These are phyloP conservation scores for Cornus florida DNA, from an alignment of 148 eudicot species.

Conservation along the genomic window DNA sequence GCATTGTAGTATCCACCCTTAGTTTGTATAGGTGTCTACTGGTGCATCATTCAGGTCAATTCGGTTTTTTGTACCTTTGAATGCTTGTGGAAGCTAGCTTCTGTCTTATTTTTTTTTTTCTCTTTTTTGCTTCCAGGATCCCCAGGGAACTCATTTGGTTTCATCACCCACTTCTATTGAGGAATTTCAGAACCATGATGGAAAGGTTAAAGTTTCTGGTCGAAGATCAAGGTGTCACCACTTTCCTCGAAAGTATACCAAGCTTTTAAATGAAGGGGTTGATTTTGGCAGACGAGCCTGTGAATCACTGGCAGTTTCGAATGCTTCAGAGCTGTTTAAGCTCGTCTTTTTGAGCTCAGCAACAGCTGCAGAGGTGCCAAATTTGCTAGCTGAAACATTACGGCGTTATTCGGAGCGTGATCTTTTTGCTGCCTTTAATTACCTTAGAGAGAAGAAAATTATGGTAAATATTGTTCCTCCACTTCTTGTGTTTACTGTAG, in stretches of 20 bases:
- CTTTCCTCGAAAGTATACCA: conserved; percentile 60
- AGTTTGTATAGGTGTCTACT: conserved; percentile 2
- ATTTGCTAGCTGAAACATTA: conserved; percentile 79
- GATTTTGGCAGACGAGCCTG: conserved; percentile 35
- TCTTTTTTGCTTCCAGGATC: conserved; percentile 36
- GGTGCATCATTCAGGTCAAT: not conserved
- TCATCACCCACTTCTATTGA: conserved; percentile 30
- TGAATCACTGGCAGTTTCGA: conserved; percentile 79
- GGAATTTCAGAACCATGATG: conserved; percentile 35
- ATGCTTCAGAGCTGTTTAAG: conserved; percentile 92
- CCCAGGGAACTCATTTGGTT: conserved; percentile 14
- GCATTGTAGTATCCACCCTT: not conserved
- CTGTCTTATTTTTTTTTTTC: not conserved
- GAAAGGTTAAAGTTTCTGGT: conserved; percentile 31
- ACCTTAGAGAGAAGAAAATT: conserved; percentile 78
- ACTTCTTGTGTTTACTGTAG: conserved; percentile 10
- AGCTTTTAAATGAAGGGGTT: conserved; percentile 52
- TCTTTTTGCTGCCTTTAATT: conserved; percentile 89
- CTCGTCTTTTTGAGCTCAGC: conserved; percentile 82
- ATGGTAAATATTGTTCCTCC: conserved; percentile 52
- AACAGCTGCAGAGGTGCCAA: conserved; percentile 63
- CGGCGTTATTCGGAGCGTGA: conserved; percentile 93
- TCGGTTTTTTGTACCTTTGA: not conserved
- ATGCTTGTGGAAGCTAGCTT: not conserved
- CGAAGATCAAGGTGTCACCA: conserved; percentile 45